Base-by-base conservation (phyloP, 257 asterid species). In the Fraxinus anomala region DNA sequence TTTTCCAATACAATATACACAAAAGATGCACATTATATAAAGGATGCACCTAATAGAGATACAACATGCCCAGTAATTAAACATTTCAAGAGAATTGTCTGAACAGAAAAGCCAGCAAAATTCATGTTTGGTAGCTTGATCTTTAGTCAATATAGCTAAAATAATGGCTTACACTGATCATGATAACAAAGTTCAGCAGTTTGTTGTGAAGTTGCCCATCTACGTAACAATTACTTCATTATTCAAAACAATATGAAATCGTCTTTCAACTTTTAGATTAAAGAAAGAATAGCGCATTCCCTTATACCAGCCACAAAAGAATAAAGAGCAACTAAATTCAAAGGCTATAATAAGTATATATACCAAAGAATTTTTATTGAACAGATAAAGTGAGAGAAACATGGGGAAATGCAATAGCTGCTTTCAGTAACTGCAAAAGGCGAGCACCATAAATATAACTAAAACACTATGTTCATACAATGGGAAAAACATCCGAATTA, bases 231-330 rank as follows among this genome's bases (percentile, higher is more conserved):
- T 54, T 17, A 49, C 61, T 49, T 49, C 12, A 34, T 36, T 63
- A n/a, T 16, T 72, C 31, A 72, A 65, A 24, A 37, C 67, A 14
- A 69, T 33, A 69, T 33, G 17, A 37, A 37, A 37, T 37, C 42
- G 2, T 9, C 73, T 21, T 39, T 23, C 33, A 31, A 39, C 12
- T n/a, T 40, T 24, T 23, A 40, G 12, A 23, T 24, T 1, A 10
- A 34, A 28, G 16, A 49, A 66, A 36, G 68, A 73, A 12, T 30
- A 17, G 19, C 33, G 44, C 30, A 40, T 37, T 1, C 68, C 4
- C 31, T 61, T 24, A 54, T 33, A 21, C n/a, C 34, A 36, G 42
- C 36, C 79, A 36, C 17, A 71, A 24, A 69, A 74, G 71, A 74
- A 80, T 12, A 39, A 54, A 37, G 24, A 26, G 49, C 6, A 76